phyloP scores from a whole-genome alignment of 192 early-diverging fungal species.

The Gigaspora rosea region DNA sequence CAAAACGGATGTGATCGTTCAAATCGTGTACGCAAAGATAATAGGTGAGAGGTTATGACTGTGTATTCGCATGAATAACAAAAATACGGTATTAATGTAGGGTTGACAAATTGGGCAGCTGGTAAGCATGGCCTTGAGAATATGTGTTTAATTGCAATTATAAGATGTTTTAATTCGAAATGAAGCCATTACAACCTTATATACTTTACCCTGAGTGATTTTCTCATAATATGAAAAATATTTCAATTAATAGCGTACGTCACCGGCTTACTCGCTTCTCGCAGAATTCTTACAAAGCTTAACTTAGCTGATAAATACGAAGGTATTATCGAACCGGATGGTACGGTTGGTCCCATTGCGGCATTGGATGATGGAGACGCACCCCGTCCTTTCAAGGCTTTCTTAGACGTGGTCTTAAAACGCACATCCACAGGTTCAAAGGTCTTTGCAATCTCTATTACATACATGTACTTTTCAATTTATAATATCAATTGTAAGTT shows the following conservation, averaged over 20 bases:
- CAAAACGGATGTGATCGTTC: conserved; percentile 95
- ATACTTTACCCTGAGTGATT: too few relatives aligned
- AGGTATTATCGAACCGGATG: conserved; percentile 90
- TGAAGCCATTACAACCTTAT: conserved; percentile 18
- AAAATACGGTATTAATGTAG: conserved; percentile 93
- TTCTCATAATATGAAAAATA: too few relatives aligned
- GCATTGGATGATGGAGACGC: conserved; percentile 88
- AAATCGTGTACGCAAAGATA: conserved; percentile 98
- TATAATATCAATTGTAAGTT: too few relatives aligned
- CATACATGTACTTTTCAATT: too few relatives aligned
- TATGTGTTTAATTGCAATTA: background rate
- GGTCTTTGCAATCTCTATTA: too few relatives aligned
- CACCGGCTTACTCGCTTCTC: conserved; percentile 96
- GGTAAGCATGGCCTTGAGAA: too few relatives aligned
- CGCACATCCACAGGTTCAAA: conserved; percentile 97
- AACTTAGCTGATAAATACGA: conserved; percentile 95
- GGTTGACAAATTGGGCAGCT: conserved; percentile 99
- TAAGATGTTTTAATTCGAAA: background rate
- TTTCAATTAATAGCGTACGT: conserved; percentile 72
- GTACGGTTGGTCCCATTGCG: conserved; percentile 86
- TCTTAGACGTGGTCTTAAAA: conserved; percentile 95
- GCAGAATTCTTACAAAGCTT: conserved; percentile 94
- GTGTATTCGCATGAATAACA: conserved; percentile 98
- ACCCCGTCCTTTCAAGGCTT: conserved; percentile 96
- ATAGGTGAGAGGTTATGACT: conserved; percentile 93